phyloP scores from a whole-genome alignment of 2,329 filamentous ascomycete species.

The Penicillium brevicompactum region DNA sequence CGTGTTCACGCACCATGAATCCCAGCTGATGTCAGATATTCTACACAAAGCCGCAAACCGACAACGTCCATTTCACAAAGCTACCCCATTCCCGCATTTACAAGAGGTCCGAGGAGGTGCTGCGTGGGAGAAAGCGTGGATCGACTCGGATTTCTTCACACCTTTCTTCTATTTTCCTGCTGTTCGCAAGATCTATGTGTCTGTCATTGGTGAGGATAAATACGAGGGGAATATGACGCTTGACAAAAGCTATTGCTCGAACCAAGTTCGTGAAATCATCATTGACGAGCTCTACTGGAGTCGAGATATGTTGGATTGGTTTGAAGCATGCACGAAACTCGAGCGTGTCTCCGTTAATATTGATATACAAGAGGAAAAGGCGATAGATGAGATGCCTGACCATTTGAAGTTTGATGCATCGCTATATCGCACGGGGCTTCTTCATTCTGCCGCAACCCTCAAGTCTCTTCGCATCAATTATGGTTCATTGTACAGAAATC shows the following conservation, averaged over 20 bases:
- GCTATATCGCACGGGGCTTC: neutral
- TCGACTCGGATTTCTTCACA: neutral
- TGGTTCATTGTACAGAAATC: neutral
- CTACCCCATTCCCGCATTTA: neutral
- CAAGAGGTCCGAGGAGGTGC: neutral
- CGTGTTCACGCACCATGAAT: neutral
- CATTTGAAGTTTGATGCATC: neutral
- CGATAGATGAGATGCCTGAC: neutral
- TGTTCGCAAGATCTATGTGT: neutral
- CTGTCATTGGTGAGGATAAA: neutral
- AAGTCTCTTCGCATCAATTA: neutral
- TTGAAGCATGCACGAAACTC: neutral
- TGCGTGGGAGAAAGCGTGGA: neutral
- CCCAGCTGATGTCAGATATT: neutral
- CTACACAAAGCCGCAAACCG: neutral
- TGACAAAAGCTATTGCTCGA: neutral
- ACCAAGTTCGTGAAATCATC: neutral
- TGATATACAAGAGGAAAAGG: neutral
- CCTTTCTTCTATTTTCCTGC: neutral
- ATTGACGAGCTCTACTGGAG: neutral
- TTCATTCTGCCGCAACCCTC: neutral
- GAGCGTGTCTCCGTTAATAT: neutral
- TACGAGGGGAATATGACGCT: neutral
- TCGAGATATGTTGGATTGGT: neutral
- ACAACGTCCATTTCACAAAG: neutral